Evolutionary conservation across 768 basidiomycete genomes (phyloP).

Genomic region (Agaricus bisporus): DNA sequence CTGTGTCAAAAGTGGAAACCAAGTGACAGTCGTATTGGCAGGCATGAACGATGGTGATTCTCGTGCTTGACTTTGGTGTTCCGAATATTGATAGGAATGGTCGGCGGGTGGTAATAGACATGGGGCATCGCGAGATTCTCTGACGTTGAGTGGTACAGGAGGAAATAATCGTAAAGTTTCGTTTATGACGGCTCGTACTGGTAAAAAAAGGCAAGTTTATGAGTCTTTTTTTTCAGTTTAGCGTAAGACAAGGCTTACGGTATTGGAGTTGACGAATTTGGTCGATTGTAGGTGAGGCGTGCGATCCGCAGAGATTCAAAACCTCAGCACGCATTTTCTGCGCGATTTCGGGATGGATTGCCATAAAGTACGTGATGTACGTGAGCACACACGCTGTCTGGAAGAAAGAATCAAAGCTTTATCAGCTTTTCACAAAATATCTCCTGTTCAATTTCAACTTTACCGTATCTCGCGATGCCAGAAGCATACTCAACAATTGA

Average conservation of each 20-base stretch:
- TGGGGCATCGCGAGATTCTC: constrained; percentile 45
- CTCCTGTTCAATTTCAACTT: constrained; percentile 15
- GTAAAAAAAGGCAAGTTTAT: constrained; percentile 6
- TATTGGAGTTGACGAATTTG: constrained; percentile 58
- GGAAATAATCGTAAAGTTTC: constrained; percentile 77
- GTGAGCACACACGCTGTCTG: constrained; percentile 70
- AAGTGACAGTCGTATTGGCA: constrained; percentile 48
- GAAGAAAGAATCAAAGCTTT: background rate
- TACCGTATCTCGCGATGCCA: constrained; percentile 77
- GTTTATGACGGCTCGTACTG: constrained; percentile 73
- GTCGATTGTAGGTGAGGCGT: constrained; percentile 46
- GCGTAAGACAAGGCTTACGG: constrained; percentile 31
- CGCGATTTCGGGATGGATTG: constrained; percentile 53
- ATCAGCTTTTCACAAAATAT: background rate
- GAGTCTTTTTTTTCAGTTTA: background rate
- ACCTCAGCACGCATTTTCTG: constrained; percentile 55
- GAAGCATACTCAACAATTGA: constrained; percentile 69
- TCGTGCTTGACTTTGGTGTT: constrained; percentile 12
- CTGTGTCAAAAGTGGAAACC: constrained; percentile 58
- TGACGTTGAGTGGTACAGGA: constrained; percentile 68
- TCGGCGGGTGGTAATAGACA: constrained; percentile 50
- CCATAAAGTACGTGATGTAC: constrained; percentile 64
- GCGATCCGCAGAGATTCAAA: constrained; percentile 43
- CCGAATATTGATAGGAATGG: constrained; percentile 31
- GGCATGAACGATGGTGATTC: constrained; percentile 53